Evolutionary conservation across 2,329 filamentous ascomycete species (phyloP).

Genomic region (Aspergillus quadricinctus): DNA sequence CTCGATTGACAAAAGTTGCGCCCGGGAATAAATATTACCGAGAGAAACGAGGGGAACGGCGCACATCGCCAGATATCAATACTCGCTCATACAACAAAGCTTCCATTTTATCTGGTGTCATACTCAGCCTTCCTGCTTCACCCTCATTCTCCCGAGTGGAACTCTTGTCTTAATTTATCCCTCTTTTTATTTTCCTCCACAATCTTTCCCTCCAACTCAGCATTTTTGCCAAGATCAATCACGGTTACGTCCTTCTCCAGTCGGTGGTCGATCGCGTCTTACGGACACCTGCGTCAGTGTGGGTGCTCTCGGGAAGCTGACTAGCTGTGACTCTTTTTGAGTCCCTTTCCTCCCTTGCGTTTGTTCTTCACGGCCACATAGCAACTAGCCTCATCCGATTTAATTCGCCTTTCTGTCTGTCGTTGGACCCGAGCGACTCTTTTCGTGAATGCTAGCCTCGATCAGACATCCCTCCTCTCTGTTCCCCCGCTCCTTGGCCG

Average conservation of each 20-base stretch:
- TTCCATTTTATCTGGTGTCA: too few species aligned
- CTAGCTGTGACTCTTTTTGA: slow-evolving; percentile 18
- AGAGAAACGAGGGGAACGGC: not conserved
- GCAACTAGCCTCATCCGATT: not conserved
- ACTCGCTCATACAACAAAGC: not conserved
- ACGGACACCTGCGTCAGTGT: slow-evolving; percentile 25
- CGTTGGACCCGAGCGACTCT: not conserved
- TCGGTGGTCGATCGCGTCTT: slow-evolving; percentile 19
- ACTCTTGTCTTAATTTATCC: slow-evolving; percentile 1
- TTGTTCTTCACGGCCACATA: not conserved
- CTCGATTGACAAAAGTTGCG: slow-evolving; percentile 4
- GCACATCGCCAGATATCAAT: not conserved
- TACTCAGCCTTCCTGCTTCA: not conserved
- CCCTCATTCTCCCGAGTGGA: not conserved
- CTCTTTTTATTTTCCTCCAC: not conserved
- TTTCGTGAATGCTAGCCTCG: not conserved
- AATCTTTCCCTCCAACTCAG: slow-evolving; percentile 9
- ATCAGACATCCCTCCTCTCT: slow-evolving; percentile 3
- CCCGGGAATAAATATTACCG: not conserved
- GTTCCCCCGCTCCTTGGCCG: slow-evolving; percentile 8
- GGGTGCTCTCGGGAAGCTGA: slow-evolving; percentile 15
- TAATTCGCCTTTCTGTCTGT: not conserved
- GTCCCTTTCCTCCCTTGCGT: slow-evolving; percentile 26
- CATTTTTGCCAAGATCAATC: slow-evolving; percentile 21
- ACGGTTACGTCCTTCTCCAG: slow-evolving; percentile 7